Evolutionary conservation across 1,284 basidiomycete genomes (phyloP).

Genomic region (Cryptococcus hybrid): DNA sequence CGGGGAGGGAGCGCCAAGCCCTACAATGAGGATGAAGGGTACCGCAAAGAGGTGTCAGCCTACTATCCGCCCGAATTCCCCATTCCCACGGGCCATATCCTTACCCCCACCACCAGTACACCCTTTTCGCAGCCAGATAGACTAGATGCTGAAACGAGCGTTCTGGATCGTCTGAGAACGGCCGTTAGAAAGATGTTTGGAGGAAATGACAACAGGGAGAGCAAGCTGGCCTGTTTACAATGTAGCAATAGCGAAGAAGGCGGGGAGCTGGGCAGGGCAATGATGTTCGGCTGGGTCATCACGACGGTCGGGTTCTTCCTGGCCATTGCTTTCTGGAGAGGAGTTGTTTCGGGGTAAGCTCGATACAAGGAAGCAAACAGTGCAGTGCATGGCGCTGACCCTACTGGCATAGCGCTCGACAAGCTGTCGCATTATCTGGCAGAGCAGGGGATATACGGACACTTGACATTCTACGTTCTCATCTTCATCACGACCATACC

Average conservation of each 20-base stretch:
- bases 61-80: slow-evolving; percentile 1
- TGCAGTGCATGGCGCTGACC: neutral
- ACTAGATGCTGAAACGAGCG: neutral
- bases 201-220: too few relatives aligned
- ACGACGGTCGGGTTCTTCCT: slow-evolving; percentile 42
- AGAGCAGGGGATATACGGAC: slow-evolving; percentile 40
- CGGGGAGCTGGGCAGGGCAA: slow-evolving; percentile 29
- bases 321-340: slow-evolving; percentile 42
- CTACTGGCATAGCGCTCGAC: slow-evolving; percentile 30
- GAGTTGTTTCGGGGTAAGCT: slow-evolving; percentile 45
- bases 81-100: neutral
- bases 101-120: neutral
- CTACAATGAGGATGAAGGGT: neutral
- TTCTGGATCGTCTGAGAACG: neutral
- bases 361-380: too few relatives aligned
- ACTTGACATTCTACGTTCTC: slow-evolving; percentile 46
- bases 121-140: neutral
- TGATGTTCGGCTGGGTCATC: slow-evolving; percentile 44
- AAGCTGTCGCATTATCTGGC: slow-evolving; percentile 38
- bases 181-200: too few relatives aligned
- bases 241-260: slow-evolving; percentile 2
- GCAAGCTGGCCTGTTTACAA: neutral
- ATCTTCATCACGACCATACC: slow-evolving; percentile 51
- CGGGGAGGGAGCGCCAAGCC: neutral
- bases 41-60: neutral